Evolutionary conservation across 1,139 yeast species (phyloP), one percentile per base, ranked within the genome.

Genomic region (Sugiyamaella sp.): DNA sequence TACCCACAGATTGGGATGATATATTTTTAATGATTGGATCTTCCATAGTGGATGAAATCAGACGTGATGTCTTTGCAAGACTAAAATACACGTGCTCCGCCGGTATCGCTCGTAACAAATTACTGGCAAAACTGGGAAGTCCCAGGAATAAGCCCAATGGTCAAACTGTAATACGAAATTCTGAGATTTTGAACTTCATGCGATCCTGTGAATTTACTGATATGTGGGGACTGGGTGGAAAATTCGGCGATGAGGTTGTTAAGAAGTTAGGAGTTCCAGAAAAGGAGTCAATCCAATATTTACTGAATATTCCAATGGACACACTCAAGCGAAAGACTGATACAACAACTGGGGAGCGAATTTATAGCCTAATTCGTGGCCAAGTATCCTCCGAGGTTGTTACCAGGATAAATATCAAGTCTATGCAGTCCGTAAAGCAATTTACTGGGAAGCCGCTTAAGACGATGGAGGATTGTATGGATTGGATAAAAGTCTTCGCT

Each of bases 221-320:
- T 63, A 80, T 91, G 55, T 86, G 96, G 77, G 91, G 96, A 0
- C 74, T 91, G 76, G 99, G 99, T 3, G 99, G 99, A 1, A 89
- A 88, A 63, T 73, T 79, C 4, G 99, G 99, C 0, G 84, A 84
- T 8, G 72, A 73, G n/a, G 73, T 90, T 0, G 62, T 78, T 21
- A 68, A 71, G 16, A 68, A 74, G 29, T 71, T 74, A 3, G 59
- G 63, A 0, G 55, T 72, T 1, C 72, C 73, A 1, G 66, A 65
- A 12, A 60, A 59, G 4, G 66, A 61, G 1, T 62, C 71, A 3
- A 62, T 71, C 9, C 54, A 59, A 33, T 55, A 56, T 32, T 50
- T 72, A 9, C 63, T 63, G 6, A 55, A 57, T 2, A 51, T 66
- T 1, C 62, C 70, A 6, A 63, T 73, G 4, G 66, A 65, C 5